phyloP scores from a whole-genome alignment of 305 asterid species.

The Fraxinus paxiana region DNA sequence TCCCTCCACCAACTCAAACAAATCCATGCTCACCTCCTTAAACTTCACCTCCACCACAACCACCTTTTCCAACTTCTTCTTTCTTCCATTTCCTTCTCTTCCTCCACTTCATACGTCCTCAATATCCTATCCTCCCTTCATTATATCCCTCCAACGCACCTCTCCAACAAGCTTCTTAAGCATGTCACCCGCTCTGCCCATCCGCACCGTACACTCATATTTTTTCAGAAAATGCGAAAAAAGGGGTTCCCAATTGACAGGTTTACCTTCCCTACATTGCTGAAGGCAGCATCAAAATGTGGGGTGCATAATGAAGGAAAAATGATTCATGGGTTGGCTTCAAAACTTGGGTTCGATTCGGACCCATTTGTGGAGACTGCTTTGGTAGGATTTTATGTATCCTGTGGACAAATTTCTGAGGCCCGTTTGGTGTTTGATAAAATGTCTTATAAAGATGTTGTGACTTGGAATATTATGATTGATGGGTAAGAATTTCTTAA shows the following conservation, averaged over 20 bases:
- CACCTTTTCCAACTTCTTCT: slow-evolving; percentile 48
- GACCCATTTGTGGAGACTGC: slow-evolving; percentile 79
- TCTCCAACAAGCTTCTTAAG: slow-evolving; percentile 48
- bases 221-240: slow-evolving; percentile 39
- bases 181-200: slow-evolving; percentile 51
- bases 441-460: slow-evolving; percentile 64
- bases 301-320: slow-evolving; percentile 46
- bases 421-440: slow-evolving; percentile 72
- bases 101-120: slow-evolving; percentile 44
- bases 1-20: slow-evolving; percentile 59
- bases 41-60: slow-evolving; percentile 29
- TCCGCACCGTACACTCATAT: slow-evolving; percentile 40
- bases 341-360: slow-evolving; percentile 46
- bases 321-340: slow-evolving; percentile 55
- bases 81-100: slow-evolving; percentile 51
- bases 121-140: slow-evolving; percentile 43
- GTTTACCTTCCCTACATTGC: slow-evolving; percentile 60
- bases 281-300: slow-evolving; percentile 56
- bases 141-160: slow-evolving; percentile 35
- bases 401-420: slow-evolving; percentile 49
- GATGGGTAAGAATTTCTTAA: slow-evolving; percentile 49
- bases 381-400: slow-evolving; percentile 54
- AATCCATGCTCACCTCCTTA: slow-evolving; percentile 59
- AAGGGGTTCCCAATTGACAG: slow-evolving; percentile 43
- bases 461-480: slow-evolving; percentile 70